These are phyloP conservation scores for Pelargonium nanum DNA, from an alignment of 345 rosid species.

Conservation along the genomic window DNA sequence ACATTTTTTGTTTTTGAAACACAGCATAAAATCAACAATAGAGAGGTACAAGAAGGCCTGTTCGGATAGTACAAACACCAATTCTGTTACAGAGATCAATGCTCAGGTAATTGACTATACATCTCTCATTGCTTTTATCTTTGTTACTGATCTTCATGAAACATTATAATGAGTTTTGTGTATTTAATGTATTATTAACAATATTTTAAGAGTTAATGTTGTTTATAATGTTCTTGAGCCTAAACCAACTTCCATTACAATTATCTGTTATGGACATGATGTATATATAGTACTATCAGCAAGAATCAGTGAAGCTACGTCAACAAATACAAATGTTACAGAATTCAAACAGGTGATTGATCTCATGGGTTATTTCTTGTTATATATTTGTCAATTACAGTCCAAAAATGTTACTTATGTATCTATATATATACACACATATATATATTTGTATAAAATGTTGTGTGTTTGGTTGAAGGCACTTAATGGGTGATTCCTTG, in stretches of 20 bases:
- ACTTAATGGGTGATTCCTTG: slow-evolving; percentile 30
- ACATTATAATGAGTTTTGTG: too few relatives aligned
- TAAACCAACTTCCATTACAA: too few relatives aligned
- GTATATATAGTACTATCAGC: slow-evolving; percentile 69
- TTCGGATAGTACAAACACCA: slow-evolving; percentile 53
- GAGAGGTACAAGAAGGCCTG: slow-evolving; percentile 91
- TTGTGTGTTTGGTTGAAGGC: slow-evolving; percentile 14
- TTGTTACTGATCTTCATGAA: too few relatives aligned
- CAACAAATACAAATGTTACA: slow-evolving; percentile 91
- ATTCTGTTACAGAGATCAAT: slow-evolving; percentile 78
- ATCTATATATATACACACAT: too few relatives aligned
- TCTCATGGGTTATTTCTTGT: slow-evolving; percentile 83
- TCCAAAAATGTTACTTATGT: too few relatives aligned
- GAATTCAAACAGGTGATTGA: slow-evolving; percentile 83
- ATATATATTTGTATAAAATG: too few relatives aligned
- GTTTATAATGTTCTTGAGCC: too few relatives aligned
- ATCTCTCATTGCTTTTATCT: not conserved
- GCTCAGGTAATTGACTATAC: slow-evolving; percentile 68
- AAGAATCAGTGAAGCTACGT: slow-evolving; percentile 86
- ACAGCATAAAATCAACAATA: slow-evolving; percentile 77
- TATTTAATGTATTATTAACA: too few relatives aligned
- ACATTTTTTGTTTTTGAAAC: not conserved
- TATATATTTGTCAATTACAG: too few relatives aligned
- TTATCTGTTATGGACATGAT: not conserved
- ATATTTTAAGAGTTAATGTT: too few relatives aligned